Base-by-base conservation (phyloP, 345 rosid genomes). In the Ceriops zippeliana region DNA sequence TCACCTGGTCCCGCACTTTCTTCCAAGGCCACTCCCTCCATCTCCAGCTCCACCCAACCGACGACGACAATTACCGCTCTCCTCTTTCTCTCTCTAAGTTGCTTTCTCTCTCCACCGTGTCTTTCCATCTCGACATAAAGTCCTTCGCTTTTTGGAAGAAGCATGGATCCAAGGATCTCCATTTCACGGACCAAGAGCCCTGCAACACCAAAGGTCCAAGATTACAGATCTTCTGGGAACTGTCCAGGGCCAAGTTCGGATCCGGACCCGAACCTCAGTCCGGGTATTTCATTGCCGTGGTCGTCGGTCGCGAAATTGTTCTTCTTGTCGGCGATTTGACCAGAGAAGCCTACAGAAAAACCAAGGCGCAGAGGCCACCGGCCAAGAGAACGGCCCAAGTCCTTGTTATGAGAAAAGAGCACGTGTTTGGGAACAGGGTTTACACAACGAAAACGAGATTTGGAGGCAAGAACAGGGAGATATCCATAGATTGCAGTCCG, bases 211-310 rank as follows among this genome's bases (percentile, higher is more conserved):
- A 35, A 9, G 22, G 72, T 0, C 74, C 86, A 0, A 72, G 68
- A 68, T 66, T 86, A 66, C 86, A 80, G 52, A 74, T 95, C 77
- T 86, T 79, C 20, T 95, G 97, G 97, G 96, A 95, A 70, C 80
- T 95, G 9, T 79, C 96, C 9, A 70, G 82, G 22, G 96, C 93
- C 28, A 87, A 80, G 73, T 91, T 91, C 76, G 92, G 93, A 64
- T 82, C 91, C 38, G 90, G 98, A 4, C 87, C 96, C 24, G 98
- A 91, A 61, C 93, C 99, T 5, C 71, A 76, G 26, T 88, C 97
- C 26, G 92, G 93, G 20, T 91, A 86, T 79, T 95, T 81, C 85
- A 63, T 95, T 61, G 90, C 96, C 0, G 92, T 90, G 1, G 84
- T 90, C 4, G 88, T 87, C 22, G 88, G 89, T 35, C 84, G 93